Base-by-base conservation (phyloP, 1,139 yeast species). In the Komagataea norvegica region DNA sequence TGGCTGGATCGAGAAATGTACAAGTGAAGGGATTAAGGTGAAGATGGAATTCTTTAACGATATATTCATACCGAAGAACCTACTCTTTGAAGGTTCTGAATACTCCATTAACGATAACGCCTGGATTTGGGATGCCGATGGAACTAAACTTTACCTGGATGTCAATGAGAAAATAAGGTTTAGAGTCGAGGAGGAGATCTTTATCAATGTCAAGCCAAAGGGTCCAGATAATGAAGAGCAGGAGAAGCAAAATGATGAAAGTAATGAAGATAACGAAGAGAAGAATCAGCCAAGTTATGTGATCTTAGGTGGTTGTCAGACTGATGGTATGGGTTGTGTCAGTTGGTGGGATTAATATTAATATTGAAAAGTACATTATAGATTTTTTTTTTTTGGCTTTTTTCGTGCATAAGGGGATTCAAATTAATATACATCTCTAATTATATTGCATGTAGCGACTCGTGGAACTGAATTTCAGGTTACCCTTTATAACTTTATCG, bases 401-500 rank as follows among this genome's bases (percentile, higher is more conserved):
- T 38, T 28, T 13, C 23, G 26, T 31, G 20, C 22, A 36, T 25
- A 30, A 22, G 20, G 13, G 25, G 21, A 37, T 20, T 11, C 20
- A 20, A n/a, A 25, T 8, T 29, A 11, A 16, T 18, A 23, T 17
- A 38, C 10, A 11, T n/a, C 10, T 10, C 46, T 61, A 87, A 62
- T 89, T 89, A 62, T 89, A 89, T 74, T 89, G 97, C 97, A 91
- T 91, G 68, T 91, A 91, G 69, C 91, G 87, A 53, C 95, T 84
- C 28, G 98, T 91, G 36, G 95, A 84, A 65, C 95, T 83, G 71
- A 91, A 91, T 73, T 91, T 91, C 79, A 89, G 79, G 68, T 93
- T 91, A 55, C 98, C 97, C 72, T 89, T 91, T 59, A 91, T 91
- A 47, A 91, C 99, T 72, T 91, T 91, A 54, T 93, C 97, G 38